Conservation (phyloP, 371 early-diverging fungal genomes). For the Nematocida sp. region DNA sequence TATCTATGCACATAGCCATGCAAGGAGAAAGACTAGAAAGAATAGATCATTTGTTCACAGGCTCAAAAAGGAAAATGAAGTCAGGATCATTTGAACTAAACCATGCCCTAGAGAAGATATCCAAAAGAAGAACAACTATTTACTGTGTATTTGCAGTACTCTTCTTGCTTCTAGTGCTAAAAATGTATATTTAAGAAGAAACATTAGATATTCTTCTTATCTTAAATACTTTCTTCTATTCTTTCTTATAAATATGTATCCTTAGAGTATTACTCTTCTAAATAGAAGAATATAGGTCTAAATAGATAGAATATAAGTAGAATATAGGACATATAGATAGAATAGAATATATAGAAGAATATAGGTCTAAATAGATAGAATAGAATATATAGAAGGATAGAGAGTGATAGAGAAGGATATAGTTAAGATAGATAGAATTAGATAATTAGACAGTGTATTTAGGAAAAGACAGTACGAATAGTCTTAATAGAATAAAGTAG, state of each 20-base stretch:
- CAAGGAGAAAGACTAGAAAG: constrained; percentile 63
- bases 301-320: too few species aligned
- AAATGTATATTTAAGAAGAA: constrained; percentile 10
- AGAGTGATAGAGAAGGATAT: background rate
- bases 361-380: background rate
- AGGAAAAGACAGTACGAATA: background rate
- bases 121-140: constrained; percentile 38
- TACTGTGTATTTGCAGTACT: constrained; percentile 28
- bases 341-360: background rate
- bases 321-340: too few species aligned
- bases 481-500: background rate
- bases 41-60: constrained; percentile 60
- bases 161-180: constrained; percentile 15
- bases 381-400: background rate
- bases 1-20: constrained; percentile 62
- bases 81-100: constrained; percentile 29
- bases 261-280: too few species aligned
- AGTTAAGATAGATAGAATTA: background rate
- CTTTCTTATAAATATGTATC: too few species aligned
- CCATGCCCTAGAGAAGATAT: background rate
- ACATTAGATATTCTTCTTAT: too few species aligned
- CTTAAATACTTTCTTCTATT: too few species aligned
- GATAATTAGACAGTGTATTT: background rate
- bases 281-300: too few species aligned
- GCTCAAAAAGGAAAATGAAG: constrained; percentile 21